A percentile compares a stretch with the other conserved stretches of the same genome.
Evolutionary conservation across 371 early-diverging fungal species (phyloP).

Genomic region (Synchytrium microbalum): DNA sequence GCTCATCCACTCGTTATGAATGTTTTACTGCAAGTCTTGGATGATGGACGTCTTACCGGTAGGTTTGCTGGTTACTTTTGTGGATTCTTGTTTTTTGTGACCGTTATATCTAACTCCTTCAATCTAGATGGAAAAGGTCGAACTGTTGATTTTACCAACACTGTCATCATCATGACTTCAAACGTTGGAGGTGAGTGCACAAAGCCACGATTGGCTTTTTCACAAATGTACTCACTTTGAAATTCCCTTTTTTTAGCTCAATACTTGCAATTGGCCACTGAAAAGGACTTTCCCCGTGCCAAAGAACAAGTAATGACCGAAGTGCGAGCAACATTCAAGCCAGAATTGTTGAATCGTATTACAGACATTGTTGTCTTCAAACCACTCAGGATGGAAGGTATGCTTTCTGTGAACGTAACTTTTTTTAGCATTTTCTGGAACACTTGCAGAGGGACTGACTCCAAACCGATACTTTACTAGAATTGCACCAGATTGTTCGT

Average conservation of each 20-base stretch:
- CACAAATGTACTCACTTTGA: constrained; percentile 8
- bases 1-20: constrained; percentile 76
- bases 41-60: constrained; percentile 73
- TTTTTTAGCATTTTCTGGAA: constrained; percentile 1
- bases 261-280: constrained; percentile 3
- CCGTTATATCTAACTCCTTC: no score
- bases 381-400: constrained; percentile 40
- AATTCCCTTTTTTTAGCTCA: constrained; percentile 23
- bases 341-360: constrained; percentile 79
- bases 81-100: background rate
- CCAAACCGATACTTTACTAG: no score
- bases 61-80: no score
- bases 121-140: constrained; percentile 77
- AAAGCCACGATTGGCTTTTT: constrained; percentile 36
- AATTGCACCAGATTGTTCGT: constrained; percentile 52
- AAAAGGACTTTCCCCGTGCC: constrained; percentile 23
- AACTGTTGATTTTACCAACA: constrained; percentile 69
- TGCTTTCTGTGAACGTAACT: constrained; percentile 9
- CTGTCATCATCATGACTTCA: constrained; percentile 73
- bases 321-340: constrained; percentile 58
- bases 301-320: constrained; percentile 47
- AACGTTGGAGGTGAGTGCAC: no score
- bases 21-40: constrained; percentile 73
- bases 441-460: constrained; percentile 11
- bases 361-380: constrained; percentile 77